These are phyloP conservation scores for Penicillium odoratum DNA, from an alignment of 495 filamentous ascomycete genomes.

Conservation along the genomic window DNA sequence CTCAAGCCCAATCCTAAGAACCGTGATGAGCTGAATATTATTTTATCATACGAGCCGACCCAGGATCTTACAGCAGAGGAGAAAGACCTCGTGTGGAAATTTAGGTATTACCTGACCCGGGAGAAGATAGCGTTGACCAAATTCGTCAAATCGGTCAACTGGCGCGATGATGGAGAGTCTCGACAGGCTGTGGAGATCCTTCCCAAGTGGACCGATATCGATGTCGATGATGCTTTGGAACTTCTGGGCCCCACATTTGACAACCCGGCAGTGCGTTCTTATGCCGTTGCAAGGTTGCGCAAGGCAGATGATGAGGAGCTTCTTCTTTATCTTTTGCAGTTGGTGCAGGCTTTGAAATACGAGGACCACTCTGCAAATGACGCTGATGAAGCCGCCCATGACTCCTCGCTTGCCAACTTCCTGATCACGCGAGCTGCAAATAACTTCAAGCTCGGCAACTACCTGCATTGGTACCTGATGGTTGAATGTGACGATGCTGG, in stretches of 20 bases:
- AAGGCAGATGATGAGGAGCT: constrained; percentile 95
- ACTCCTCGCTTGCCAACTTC: constrained; percentile 88
- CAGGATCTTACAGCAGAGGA: constrained; percentile 84
- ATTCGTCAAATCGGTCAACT: constrained; percentile 95
- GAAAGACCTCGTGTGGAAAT: constrained; percentile 96
- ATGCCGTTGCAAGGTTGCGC: constrained; percentile 86
- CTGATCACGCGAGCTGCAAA: constrained; percentile 80
- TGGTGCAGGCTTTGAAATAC: constrained; percentile 96
- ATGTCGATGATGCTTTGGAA: constrained; percentile 95
- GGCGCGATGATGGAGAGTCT: constrained; percentile 83
- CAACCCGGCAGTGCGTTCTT: constrained; percentile 82
- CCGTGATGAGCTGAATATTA: constrained; percentile 86
- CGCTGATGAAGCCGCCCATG: constrained; percentile 63
- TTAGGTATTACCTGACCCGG: constrained; percentile 86
- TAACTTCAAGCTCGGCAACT: constrained; percentile 89
- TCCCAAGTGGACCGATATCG: constrained; percentile 93
- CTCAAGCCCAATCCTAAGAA: constrained; percentile 96
- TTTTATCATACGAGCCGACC: constrained; percentile 90
- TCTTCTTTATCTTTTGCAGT: constrained; percentile 86
- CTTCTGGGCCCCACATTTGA: constrained; percentile 90
- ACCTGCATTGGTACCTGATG: constrained; percentile 97
- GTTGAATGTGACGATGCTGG: constrained; percentile 90
- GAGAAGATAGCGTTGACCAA: constrained; percentile 96
- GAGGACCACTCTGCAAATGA: constrained; percentile 67
- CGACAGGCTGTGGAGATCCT: constrained; percentile 88